phyloP scores from a whole-genome alignment of 331 rosid species.

The Rosa hybrid region DNA sequence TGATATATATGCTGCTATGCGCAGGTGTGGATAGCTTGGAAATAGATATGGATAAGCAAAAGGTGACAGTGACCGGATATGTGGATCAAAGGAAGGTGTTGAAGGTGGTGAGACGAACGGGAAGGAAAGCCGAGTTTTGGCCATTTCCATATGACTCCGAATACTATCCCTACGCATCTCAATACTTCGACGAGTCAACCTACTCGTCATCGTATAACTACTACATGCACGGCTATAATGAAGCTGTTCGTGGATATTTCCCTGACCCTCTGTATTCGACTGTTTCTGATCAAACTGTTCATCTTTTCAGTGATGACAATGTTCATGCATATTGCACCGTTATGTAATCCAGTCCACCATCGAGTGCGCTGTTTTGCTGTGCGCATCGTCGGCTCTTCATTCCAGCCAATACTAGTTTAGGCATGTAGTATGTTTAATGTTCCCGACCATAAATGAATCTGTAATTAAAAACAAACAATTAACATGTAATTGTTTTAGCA shows the following conservation, averaged over 20 bases:
- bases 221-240: slow-evolving; percentile 64
- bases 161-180: slow-evolving; percentile 62
- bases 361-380: background rate
- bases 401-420: too few relatives aligned
- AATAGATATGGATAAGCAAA: slow-evolving; percentile 63
- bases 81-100: slow-evolving; percentile 51
- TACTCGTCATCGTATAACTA: slow-evolving; percentile 61
- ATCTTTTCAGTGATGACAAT: slow-evolving; percentile 75
- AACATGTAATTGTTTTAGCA: too few relatives aligned
- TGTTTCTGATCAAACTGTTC: slow-evolving; percentile 56
- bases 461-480: too few relatives aligned
- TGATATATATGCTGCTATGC: background rate
- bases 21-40: slow-evolving; percentile 75
- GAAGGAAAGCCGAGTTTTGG: slow-evolving; percentile 79
- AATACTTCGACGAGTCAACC: slow-evolving; percentile 63
- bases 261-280: slow-evolving; percentile 62
- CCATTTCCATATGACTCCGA: slow-evolving; percentile 80
- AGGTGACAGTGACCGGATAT: slow-evolving; percentile 57
- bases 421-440: too few relatives aligned
- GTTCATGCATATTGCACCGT: slow-evolving; percentile 25
- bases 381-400: too few relatives aligned
- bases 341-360: slow-evolving; percentile 1
- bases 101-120: slow-evolving; percentile 60
- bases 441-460: too few relatives aligned
- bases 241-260: slow-evolving; percentile 59